Evolutionary conservation across 2,329 filamentous ascomycete species (phyloP).

Genomic region (Helicocarpus griseus): DNA sequence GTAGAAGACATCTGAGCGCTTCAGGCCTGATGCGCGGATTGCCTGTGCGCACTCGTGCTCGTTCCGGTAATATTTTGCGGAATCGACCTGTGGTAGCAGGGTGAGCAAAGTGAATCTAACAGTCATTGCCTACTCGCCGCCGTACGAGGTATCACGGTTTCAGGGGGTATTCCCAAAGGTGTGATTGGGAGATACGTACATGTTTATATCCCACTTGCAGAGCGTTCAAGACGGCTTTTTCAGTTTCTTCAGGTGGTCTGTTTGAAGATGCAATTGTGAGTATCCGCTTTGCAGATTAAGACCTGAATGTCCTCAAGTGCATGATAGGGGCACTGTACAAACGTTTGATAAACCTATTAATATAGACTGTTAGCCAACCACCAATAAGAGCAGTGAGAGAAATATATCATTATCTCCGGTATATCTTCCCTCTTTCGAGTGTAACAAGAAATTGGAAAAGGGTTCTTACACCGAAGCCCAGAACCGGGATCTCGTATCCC

Average conservation of each 20-base stretch:
- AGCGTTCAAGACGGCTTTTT: slow-evolving; percentile 48
- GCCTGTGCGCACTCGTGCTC: slow-evolving; percentile 46
- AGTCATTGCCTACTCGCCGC: not conserved
- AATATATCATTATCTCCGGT: not conserved
- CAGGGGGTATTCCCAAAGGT: not conserved
- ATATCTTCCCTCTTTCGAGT: not conserved
- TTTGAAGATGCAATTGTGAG: not conserved
- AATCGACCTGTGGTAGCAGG: slow-evolving; percentile 41
- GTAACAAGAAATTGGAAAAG: not conserved
- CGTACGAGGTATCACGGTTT: not conserved
- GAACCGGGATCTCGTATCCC: slow-evolving; percentile 50
- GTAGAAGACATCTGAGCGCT: slow-evolving; percentile 50
- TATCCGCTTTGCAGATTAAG: not conserved
- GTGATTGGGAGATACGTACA: slow-evolving; percentile 26
- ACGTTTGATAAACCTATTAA: slow-evolving; percentile 32
- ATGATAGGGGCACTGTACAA: slow-evolving; percentile 8
- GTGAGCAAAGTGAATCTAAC: not conserved
- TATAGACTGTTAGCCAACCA: slow-evolving; percentile 8
- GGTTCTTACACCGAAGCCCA: slow-evolving; percentile 39
- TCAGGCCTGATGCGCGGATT: slow-evolving; percentile 42
- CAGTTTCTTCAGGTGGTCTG: slow-evolving; percentile 47
- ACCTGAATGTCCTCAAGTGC: not conserved
- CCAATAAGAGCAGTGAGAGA: too few relatives aligned
- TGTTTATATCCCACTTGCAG: slow-evolving; percentile 49
- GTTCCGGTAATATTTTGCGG: slow-evolving; percentile 49